Evolutionary conservation across 1,284 basidiomycete species (phyloP), one percentile per base, ranked within the genome.

Genomic region (Malassezia sp.): DNA sequence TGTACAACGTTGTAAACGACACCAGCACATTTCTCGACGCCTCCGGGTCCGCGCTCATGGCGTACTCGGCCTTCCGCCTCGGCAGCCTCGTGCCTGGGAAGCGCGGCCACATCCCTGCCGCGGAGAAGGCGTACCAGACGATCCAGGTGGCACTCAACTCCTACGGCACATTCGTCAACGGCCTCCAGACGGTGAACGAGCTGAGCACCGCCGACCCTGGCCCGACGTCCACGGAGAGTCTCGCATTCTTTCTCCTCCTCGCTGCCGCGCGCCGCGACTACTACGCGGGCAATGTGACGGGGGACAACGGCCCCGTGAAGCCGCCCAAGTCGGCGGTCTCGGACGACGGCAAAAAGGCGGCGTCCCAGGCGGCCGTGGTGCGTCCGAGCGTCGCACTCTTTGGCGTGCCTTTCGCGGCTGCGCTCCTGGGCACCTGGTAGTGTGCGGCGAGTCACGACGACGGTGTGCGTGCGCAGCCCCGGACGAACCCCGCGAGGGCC

Each of bases 1-100:
- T 62, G 29, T 63, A 57, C 48, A 69, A 69, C 51, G 62, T 60
- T 45, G 49, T 62, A 29, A 61, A 66, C 42, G 53, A 58, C 17
- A 43, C 53, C 2, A 32, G 33, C 10, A 52, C 49, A 5, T 67
- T 67, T 38, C 48, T 48, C 34, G 65, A 67, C 29, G 43, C 52
- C 4, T 54, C 57, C 4, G 65, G 63, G 7, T 57, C 63, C 2
- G 53, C 62, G n/a, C 32, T 67, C n/a, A 43, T 69, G 17, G 42
- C 58, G 1, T 67, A 65, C 31, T 45, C 59, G 1, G 61, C 61
- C 2, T 69, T 62, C 32, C 51, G 67, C 17, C 30, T 64, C 3
- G 64, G 61, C 3, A 49, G 54, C n/a, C 54, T 70, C 54, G 56
- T 50, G 21, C 52, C 53, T 2, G 22, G 17, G 5, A 42, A 52